phyloP scores from a whole-genome alignment of 1,284 basidiomycete genomes.

The Tilletia caries region DNA sequence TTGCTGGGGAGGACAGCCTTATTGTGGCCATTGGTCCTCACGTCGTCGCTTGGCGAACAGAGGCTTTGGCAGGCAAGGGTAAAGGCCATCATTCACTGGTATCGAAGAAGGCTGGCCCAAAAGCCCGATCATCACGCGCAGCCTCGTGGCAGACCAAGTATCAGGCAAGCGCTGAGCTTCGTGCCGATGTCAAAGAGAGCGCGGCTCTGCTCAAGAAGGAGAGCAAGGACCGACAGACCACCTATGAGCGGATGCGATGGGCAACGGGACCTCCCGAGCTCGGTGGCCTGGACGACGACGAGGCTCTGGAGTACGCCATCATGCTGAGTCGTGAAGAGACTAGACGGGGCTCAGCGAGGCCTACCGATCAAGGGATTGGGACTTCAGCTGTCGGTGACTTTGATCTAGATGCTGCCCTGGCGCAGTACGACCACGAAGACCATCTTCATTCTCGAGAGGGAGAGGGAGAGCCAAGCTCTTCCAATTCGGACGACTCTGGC shows the following conservation, averaged over 20 bases:
- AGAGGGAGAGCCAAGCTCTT: not conserved
- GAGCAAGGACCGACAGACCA: slow-evolving; percentile 66
- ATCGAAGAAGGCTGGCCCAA: not conserved
- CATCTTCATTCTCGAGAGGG: not conserved
- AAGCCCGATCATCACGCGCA: not conserved
- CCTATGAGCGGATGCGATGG: slow-evolving; percentile 55
- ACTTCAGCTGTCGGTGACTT: not conserved
- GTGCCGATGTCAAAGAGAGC: slow-evolving; percentile 43
- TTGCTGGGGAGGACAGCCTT: slow-evolving; percentile 65
- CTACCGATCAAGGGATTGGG: not conserved
- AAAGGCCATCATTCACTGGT: slow-evolving; percentile 51
- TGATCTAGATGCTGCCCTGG: not conserved
- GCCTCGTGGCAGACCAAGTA: slow-evolving; percentile 29
- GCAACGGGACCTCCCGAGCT: slow-evolving; percentile 60
- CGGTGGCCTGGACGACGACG: slow-evolving; percentile 69
- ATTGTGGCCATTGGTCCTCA: slow-evolving; percentile 65
- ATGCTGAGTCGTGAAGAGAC: slow-evolving; percentile 78
- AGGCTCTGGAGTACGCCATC: slow-evolving; percentile 74
- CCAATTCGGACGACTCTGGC: slow-evolving; percentile 6
- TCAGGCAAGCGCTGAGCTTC: slow-evolving; percentile 34
- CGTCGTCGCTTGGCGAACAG: slow-evolving; percentile 69
- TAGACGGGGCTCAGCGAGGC: not conserved
- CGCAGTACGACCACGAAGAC: not conserved
- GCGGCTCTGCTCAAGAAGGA: slow-evolving; percentile 30
- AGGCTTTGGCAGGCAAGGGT: slow-evolving; percentile 55